These are phyloP conservation scores for Chaetoceros muelleri DNA, from an alignment of 108 stramenopile species.

Conservation along the genomic window DNA sequence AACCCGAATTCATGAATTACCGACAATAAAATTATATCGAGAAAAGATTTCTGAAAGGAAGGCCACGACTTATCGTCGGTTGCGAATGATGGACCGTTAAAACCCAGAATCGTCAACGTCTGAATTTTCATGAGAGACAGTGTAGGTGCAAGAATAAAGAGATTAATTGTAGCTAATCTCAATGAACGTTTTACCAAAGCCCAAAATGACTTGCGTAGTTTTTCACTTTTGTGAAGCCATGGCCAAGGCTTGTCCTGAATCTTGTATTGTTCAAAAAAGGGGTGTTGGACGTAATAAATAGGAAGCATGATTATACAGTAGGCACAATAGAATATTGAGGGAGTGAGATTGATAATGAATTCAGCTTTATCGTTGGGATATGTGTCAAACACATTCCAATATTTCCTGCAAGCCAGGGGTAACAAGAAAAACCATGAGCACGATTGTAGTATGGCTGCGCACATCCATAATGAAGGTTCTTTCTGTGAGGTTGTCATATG, in stretches of 20 bases:
- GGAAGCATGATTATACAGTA: neutral
- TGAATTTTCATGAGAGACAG: neutral
- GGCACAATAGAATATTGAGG: neutral
- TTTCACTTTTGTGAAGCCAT: neutral
- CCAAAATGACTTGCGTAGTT: neutral
- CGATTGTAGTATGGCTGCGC: no score
- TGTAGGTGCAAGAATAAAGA: neutral
- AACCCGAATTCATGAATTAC: slow-evolving; percentile 27
- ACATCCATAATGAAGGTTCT: no score
- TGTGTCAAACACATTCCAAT: neutral
- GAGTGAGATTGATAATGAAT: neutral
- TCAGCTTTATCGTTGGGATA: neutral
- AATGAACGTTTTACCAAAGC: neutral
- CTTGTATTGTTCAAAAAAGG: neutral
- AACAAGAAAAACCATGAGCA: no score
- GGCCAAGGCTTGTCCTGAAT: neutral
- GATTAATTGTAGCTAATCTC: neutral
- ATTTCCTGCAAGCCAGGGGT: no score
- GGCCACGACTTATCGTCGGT: slow-evolving; percentile 18
- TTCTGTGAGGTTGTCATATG: no score
- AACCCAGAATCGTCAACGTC: neutral
- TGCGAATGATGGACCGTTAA: slow-evolving; percentile 13
- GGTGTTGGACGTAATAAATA: neutral
- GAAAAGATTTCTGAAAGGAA: slow-evolving; percentile 4
- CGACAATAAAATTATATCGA: slow-evolving; percentile 4